Conservation (phyloP, 805 yeast species). For the Wickerhamiella azyma region DNA sequence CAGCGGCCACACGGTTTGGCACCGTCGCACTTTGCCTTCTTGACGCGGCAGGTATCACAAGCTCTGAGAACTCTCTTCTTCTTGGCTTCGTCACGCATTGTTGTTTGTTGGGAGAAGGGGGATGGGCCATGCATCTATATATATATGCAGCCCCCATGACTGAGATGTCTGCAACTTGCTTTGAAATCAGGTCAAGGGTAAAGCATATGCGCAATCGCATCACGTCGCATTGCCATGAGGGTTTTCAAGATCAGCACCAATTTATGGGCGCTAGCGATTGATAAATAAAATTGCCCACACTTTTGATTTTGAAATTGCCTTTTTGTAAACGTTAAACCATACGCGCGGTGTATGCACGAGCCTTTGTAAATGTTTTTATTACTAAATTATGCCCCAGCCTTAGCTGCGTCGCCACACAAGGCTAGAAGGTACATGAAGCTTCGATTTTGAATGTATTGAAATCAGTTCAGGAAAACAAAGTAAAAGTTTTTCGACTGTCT, state of each 20-base stretch:
- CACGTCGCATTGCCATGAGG: background rate
- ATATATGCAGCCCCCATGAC: constrained; percentile 4
- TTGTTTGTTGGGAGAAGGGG: background rate
- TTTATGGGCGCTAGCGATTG: no score
- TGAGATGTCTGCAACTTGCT: constrained; percentile 6
- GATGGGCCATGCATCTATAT: background rate
- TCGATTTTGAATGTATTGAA: no score
- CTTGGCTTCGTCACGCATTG: constrained; percentile 8
- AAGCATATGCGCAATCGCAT: constrained; percentile 6
- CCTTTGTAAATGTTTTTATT: background rate
- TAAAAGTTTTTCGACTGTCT: no score
- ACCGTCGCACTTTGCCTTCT: constrained; percentile 10
- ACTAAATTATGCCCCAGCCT: background rate
- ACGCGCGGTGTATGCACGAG: background rate
- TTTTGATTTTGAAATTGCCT: background rate
- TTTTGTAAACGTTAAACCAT: background rate
- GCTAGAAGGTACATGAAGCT: background rate
- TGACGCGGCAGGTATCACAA: constrained; percentile 8
- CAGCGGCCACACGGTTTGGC: constrained; percentile 8
- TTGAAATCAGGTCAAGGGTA: constrained; percentile 10
- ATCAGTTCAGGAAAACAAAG: no score
- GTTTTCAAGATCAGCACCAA: background rate
- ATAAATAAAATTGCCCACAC: no score
- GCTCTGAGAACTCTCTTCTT: constrained; percentile 9
- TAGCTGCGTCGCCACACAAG: background rate